Base-by-base conservation (phyloP, 1,284 basidiomycete genomes). In the Erythrobasidium hasegawianum region DNA sequence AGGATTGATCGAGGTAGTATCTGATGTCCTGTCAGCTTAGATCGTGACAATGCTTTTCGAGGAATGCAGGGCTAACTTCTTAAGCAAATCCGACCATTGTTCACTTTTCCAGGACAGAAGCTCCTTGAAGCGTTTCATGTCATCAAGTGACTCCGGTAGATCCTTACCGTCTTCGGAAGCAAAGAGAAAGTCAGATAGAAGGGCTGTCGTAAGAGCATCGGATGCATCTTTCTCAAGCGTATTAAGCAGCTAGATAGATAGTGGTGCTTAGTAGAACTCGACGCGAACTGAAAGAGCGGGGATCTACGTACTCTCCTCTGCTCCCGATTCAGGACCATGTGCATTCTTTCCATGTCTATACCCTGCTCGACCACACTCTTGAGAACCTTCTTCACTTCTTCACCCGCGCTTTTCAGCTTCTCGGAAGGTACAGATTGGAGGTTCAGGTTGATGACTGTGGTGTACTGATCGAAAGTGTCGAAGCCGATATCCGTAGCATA, bases 261-360 rank as follows among this genome's bases (percentile, higher is more conserved):
- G n/a, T n/a, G n/a, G 54, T 9, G 27, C 18, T 16, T 10, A 1
- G 27, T 45, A n/a, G 40, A 14, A 11, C 55, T 14, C 11, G 13
- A 39, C 13, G 1, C 39, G 14, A 11, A 13, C 14, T 13, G 24
- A 11, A 57, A 59, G 14, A 14, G n/a, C n/a, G n/a, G n/a, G n/a
- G n/a, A n/a, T 11, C 26, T 16, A 16, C 53, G n/a, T 49, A 88
- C 87, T 81, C 93, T 90, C 90, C 85, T 40, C 77, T 90, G 88
- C 74, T 97, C 91, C 40, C 93, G 81, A 71, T 87, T 85, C 62
- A 99, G 86, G 20, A 97, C 82, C 84, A 90, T 88, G 18, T 78
- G 78, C 87, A 99, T 97, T 26, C 96, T 82, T 33, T 87, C 82
- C 88, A 97, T 94, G 78, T 98, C 91, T 64, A 98, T 81, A 3